Conservation (phyloP, 306 rosid genomes). For the Acacia crassicarpa region DNA sequence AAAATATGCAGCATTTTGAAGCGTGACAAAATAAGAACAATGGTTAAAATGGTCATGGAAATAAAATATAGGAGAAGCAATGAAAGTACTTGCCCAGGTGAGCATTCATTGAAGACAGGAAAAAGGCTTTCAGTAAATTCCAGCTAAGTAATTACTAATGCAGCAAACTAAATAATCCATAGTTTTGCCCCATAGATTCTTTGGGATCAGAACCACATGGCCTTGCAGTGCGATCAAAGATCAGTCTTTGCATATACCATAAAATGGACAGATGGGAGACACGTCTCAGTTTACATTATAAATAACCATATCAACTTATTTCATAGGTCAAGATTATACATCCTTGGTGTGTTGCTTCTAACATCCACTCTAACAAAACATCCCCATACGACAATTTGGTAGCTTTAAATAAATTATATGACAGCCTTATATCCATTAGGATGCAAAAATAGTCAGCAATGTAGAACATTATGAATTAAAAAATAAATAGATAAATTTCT, state of each 20-base stretch:
- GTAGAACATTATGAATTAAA: neutral
- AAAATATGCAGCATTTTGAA: neutral
- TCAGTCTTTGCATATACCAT: neutral
- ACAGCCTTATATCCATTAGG: constrained; percentile 7
- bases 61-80: neutral
- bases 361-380: neutral
- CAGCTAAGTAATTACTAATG: neutral
- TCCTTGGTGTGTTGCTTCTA: constrained; percentile 6
- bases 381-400: constrained; percentile 9
- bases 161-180: neutral
- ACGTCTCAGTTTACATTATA: neutral
- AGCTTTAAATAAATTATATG: constrained; percentile 16
- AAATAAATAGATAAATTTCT: constrained; percentile 16
- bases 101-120: neutral
- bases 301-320: neutral
- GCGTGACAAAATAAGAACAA: neutral
- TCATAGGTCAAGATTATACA: neutral
- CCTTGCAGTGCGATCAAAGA: neutral
- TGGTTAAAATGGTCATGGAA: neutral
- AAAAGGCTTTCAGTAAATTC: neutral
- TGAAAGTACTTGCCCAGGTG: neutral
- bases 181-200: neutral
- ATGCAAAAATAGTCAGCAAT: constrained; percentile 8
- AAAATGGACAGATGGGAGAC: neutral
- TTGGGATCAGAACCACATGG: neutral